Base-by-base conservation (phyloP, 2,329 filamentous ascomycete genomes). In the Ophiognomonia clavigignenti-juglandacearum region DNA sequence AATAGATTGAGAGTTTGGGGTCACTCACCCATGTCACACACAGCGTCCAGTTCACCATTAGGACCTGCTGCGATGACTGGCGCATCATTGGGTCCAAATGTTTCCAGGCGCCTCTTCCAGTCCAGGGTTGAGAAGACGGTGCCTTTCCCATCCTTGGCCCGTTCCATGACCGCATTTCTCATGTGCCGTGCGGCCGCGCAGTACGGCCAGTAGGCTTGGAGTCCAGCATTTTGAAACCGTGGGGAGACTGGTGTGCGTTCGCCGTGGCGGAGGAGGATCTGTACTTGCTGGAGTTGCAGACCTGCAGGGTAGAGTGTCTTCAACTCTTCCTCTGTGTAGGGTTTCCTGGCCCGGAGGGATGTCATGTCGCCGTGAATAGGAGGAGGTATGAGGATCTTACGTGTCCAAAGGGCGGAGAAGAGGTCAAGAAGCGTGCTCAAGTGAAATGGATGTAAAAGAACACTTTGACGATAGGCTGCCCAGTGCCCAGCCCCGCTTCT, bases 281-380 rank as follows among this genome's bases (percentile, higher is more conserved):
- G 93, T 41, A 97, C 93, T 51, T 93, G 81, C 63, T 93, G 86
- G 29, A 98, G 80, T 63, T 92, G 78, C 50, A 98, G 75, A 37
- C 78, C 73, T 46, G 82, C 69, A 1, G 93, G 93, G 69, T 96
- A 98, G 50, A 97, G 82, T 59, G 74, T 72, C 36, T 77, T 73
- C 41, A 97, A 80, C 75, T 97, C 91, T 50, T 88, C 83, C 55
- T 83, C 71, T 37, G 85, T 83, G 70, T 97, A 97, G 0, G 88
- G 82, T 47, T 78, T 72, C 48, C 88, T 81, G 40, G 88, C 88
- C 37, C 77, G 69, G 37, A 95, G 76, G 34, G 85, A 85, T 11
- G 91, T 86, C 92, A 97, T 97, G 46, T 53, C 60, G 51, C 45
- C 16, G 24, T n/a, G n/a, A n/a, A n/a, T n/a, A n/a, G n/a, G n/a